Evolutionary conservation across 495 filamentous ascomycete genomes (phyloP).

Genomic region (Saxophila tyrrhenica): DNA sequence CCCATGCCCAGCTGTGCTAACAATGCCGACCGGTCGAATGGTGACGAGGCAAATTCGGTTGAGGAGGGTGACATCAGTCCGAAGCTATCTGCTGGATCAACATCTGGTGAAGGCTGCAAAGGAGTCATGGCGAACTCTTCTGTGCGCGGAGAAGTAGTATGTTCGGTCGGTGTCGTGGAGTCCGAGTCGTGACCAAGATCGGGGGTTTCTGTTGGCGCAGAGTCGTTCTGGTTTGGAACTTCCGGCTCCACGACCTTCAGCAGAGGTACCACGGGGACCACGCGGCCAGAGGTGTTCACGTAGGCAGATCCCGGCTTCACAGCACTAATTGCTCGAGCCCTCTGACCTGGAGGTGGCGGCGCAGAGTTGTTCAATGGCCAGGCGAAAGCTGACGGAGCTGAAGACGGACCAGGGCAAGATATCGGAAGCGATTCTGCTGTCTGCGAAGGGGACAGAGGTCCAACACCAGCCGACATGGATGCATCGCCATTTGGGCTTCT

Average conservation of each 20-base stretch:
- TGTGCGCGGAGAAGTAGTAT: conserved; percentile 10
- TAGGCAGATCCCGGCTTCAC: conserved; percentile 17
- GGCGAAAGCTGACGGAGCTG: conserved; percentile 19
- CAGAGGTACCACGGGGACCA: conserved; percentile 12
- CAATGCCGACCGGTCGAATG: conserved; percentile 18
- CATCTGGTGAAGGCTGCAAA: conserved; percentile 14
- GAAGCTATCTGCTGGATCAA: conserved; percentile 19
- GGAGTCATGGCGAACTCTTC: conserved; percentile 29
- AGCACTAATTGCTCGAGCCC: conserved; percentile 9
- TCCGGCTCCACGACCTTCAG: conserved; percentile 10
- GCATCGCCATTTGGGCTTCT: neutral
- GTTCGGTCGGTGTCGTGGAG: conserved; percentile 10
- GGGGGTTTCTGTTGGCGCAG: neutral
- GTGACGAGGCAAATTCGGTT: conserved; percentile 20
- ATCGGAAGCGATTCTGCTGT: conserved; percentile 4
- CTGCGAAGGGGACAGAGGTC: conserved; percentile 6
- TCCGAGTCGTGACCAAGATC: conserved; percentile 5
- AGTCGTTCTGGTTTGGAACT: neutral
- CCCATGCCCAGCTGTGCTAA: conserved; percentile 18
- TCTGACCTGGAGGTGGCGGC: conserved; percentile 1
- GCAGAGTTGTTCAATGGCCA: conserved; percentile 4
- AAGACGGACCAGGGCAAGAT: conserved; percentile 18
- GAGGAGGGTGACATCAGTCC: conserved; percentile 26
- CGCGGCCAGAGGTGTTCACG: conserved; percentile 18
- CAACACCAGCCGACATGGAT: neutral